Base-by-base conservation (phyloP, 1,139 yeast species). In the Magnusiomyces paraingens region DNA sequence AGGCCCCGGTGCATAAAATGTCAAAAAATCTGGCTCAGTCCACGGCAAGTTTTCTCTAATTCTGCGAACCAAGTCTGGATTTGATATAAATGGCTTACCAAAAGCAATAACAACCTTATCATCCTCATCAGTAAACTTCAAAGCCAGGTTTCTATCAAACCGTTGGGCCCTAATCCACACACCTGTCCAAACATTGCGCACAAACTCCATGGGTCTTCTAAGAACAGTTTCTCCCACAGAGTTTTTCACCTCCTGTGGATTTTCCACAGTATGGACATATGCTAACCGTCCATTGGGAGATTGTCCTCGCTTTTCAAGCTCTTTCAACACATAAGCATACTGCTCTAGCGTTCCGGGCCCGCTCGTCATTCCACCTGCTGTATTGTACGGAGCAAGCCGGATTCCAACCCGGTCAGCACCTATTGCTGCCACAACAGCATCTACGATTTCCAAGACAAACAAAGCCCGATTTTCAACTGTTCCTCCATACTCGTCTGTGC, bases 401-500 rank as follows among this genome's bases (percentile, higher is more conserved):
- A 84, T 66, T 35, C 79, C 86, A 21, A 81, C 71, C 58, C 71
- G 74, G 12, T 74, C 73, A 32, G 79, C 75, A 39, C 88, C 89
- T 58, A 83, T 66, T 5, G 77, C 77, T 5, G 71, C 79, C 42
- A 68, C 64, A 8, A 80, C 61, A 12, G 76, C 78, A 58, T 82
- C 85, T 49, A 83, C 69, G 42, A 82, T 71, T 61, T 82, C 84
- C 52, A 83, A 69, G 10, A 73, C 60, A 59, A 83, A 76, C 57
- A 85, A 71, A n/a, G 83, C 75, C 57, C 88, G 74, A 69, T 83
- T 84, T 64, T 82, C 87, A 61, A 83, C 74, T n/a, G 79, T 71
- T 2, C 89, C 86, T 59, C 88, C 89, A 65, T 83, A 84, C 65
- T 80, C 73, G 62, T 83, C 89, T n/a, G 84, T 80, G 66, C 90